phyloP scores from a whole-genome alignment of 2,329 filamentous ascomycete species.

The Penicillium sp. region DNA sequence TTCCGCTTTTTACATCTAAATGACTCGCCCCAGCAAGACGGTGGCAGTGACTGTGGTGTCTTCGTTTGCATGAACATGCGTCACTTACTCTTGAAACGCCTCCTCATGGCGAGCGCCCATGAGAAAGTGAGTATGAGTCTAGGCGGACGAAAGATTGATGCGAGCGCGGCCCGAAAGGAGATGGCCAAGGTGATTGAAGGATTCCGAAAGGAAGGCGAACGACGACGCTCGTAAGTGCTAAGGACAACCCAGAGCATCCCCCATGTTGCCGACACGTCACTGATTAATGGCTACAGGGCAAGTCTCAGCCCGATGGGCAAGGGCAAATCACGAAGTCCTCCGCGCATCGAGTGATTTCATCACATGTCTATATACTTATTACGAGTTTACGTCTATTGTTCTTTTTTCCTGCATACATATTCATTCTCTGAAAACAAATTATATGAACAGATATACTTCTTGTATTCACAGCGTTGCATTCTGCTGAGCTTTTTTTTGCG shows the following conservation, averaged over 20 bases:
- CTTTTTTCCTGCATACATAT: constrained; percentile 10
- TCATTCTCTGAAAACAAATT: constrained; percentile 1
- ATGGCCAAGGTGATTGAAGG: constrained; percentile 88
- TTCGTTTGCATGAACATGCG: constrained; percentile 96
- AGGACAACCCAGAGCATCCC: not conserved
- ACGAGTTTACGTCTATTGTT: not conserved
- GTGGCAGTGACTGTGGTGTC: constrained; percentile 89
- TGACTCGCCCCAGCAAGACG: constrained; percentile 87
- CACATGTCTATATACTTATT: constrained; percentile 12
- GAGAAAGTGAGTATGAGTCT: constrained; percentile 95
- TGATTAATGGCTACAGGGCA: constrained; percentile 5
- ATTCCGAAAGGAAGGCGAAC: constrained; percentile 81
- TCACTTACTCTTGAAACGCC: constrained; percentile 79
- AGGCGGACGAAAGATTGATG: constrained; percentile 79
- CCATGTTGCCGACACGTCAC: not conserved
- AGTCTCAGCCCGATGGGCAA: constrained; percentile 25
- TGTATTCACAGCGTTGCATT: constrained; percentile 6
- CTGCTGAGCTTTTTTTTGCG: not conserved
- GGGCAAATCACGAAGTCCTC: constrained; percentile 22
- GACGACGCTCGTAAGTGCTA: constrained; percentile 70
- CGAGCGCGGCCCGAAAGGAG: constrained; percentile 75
- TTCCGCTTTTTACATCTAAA: constrained; percentile 73
- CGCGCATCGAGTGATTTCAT: constrained; percentile 23
- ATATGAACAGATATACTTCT: not conserved
- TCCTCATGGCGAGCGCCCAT: constrained; percentile 73